Conservation (phyloP, 257 asterid genomes). For the Parsonsia alboflavescens region DNA sequence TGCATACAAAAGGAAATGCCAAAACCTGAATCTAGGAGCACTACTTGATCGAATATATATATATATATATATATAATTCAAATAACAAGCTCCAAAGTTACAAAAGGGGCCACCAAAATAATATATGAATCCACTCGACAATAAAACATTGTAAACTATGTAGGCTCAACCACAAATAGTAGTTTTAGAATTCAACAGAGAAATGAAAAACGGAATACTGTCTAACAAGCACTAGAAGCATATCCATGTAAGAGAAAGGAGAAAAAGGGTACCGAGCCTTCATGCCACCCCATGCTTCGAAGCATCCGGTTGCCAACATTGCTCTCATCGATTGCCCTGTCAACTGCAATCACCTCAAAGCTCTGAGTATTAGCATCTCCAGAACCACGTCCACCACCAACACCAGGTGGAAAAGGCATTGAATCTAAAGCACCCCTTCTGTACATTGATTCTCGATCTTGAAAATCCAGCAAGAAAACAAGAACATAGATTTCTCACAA, state of each 20-base stretch:
- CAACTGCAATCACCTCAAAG: slow-evolving; percentile 87
- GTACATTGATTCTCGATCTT: slow-evolving; percentile 71
- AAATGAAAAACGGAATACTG: background rate
- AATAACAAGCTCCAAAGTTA: background rate
- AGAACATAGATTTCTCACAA: slow-evolving; percentile 63
- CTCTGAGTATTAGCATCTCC: slow-evolving; percentile 62
- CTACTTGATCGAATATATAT: background rate
- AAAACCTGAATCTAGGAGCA: slow-evolving; percentile 26
- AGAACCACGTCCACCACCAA: slow-evolving; percentile 86
- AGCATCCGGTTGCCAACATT: slow-evolving; percentile 98
- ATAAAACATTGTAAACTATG: background rate
- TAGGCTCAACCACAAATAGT: background rate
- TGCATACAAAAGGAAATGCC: slow-evolving; percentile 13
- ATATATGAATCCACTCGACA: background rate
- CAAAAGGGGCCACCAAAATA: background rate
- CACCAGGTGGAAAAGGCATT: slow-evolving; percentile 99
- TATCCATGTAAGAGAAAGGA: slow-evolving; percentile 26
- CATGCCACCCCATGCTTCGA: slow-evolving; percentile 99
- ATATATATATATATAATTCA: no score
- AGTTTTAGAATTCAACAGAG: background rate
- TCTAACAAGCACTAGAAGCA: background rate
- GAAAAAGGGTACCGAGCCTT: slow-evolving; percentile 95
- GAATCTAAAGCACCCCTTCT: slow-evolving; percentile 79
- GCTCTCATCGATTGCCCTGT: slow-evolving; percentile 83
- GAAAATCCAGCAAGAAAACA: slow-evolving; percentile 41